A percentile compares a stretch with the other conserved stretches of the same genome.
phyloP scores from a whole-genome alignment of 345 rosid species.

The Aquilaria malaccensis region DNA sequence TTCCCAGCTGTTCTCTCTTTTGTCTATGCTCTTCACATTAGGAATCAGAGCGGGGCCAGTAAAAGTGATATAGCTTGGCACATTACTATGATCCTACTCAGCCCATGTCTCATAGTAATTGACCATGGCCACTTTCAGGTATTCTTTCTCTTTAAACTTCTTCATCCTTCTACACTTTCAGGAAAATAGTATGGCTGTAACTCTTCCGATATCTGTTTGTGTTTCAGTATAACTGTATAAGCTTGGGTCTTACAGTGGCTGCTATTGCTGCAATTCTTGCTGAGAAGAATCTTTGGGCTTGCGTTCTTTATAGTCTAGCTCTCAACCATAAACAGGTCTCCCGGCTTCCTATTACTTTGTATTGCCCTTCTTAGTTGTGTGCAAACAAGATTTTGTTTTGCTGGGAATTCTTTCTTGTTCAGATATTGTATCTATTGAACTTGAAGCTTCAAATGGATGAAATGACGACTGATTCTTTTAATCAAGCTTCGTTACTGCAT shows the following conservation, averaged over 20 bases:
- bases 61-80: constrained; percentile 66
- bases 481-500: no score
- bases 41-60: constrained; percentile 5
- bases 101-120: constrained; percentile 77
- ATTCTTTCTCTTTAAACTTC: constrained; percentile 2
- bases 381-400: constrained; percentile 1
- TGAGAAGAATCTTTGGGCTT: constrained; percentile 50
- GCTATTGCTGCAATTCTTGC: constrained; percentile 80
- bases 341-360: neutral
- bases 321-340: constrained; percentile 96
- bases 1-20: constrained; percentile 78
- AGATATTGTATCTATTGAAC: no score
- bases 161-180: neutral
- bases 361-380: constrained; percentile 1
- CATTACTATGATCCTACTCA: constrained; percentile 54
- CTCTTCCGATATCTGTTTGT: constrained; percentile 14
- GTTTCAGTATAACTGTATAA: constrained; percentile 87
- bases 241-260: constrained; percentile 77
- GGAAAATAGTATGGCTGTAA: neutral
- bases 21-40: constrained; percentile 36
- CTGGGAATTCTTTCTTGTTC: neutral
- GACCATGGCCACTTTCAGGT: constrained; percentile 99
- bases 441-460: no score
- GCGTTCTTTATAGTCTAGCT: constrained; percentile 68
- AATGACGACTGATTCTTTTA: no score